Conservation (phyloP, 371 early-diverging fungal species). For the Paraphysoderma sedebokerense region DNA sequence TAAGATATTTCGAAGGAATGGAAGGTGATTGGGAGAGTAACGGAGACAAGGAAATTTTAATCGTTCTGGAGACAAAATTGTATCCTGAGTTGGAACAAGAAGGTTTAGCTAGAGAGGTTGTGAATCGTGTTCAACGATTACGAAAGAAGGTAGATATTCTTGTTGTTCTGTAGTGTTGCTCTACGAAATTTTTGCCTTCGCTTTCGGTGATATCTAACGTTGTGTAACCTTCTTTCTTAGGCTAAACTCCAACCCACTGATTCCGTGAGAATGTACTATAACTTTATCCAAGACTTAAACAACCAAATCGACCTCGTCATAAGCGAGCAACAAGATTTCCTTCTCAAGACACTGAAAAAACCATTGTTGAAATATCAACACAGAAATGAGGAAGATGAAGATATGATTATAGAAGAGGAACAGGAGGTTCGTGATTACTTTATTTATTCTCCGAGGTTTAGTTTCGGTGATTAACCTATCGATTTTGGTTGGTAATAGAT, state of each 20-base stretch:
- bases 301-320: conserved; percentile 48
- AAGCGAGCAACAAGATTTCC: conserved; percentile 45
- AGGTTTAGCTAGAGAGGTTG: conserved; percentile 91
- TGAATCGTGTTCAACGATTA: conserved; percentile 95
- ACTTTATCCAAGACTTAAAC: conserved; percentile 47
- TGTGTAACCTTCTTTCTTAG: conserved; percentile 2
- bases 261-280: conserved; percentile 61
- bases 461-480: not conserved
- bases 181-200: too few species aligned
- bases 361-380: conserved; percentile 9
- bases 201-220: not conserved
- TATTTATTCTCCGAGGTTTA: not conserved
- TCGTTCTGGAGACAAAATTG: conserved; percentile 72
- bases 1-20: conserved; percentile 52
- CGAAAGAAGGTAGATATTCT: conserved; percentile 87
- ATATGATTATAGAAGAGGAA: conserved; percentile 2
- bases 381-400: not conserved
- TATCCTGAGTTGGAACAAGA: conserved; percentile 77
- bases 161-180: too few species aligned
- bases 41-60: conserved; percentile 66
- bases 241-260: conserved; percentile 72
- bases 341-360: conserved; percentile 56
- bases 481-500: not conserved
- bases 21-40: conserved; percentile 44
- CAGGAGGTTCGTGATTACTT: conserved; percentile 3